A percentile compares a stretch with the other conserved stretches of the same genome.
Evolutionary conservation across 2,329 filamentous ascomycete species (phyloP).

Genomic region (Alternaria metachromatica): DNA sequence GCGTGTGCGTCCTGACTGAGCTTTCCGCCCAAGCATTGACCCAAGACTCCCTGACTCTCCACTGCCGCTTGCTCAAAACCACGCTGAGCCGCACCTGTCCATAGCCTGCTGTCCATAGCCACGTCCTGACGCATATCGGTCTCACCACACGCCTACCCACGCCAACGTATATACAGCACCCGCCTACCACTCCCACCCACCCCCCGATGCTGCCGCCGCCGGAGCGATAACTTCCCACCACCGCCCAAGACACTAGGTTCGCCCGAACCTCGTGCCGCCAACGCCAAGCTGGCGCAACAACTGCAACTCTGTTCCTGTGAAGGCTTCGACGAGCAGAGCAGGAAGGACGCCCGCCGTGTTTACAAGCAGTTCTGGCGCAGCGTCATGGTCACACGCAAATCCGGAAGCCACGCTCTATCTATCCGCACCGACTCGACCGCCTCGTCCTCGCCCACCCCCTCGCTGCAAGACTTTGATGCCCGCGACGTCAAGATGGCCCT

Average conservation of each 20-base stretch:
- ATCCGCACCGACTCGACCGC: slow-evolving; percentile 44
- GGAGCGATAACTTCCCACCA: background rate
- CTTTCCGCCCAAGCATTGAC: slow-evolving; percentile 27
- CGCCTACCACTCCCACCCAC: background rate
- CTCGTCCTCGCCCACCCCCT: slow-evolving; percentile 42
- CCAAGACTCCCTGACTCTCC: slow-evolving; percentile 25
- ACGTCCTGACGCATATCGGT: background rate
- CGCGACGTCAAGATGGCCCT: slow-evolving; percentile 58
- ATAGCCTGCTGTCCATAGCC: slow-evolving; percentile 9
- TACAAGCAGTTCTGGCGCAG: slow-evolving; percentile 49
- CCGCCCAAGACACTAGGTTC: slow-evolving; percentile 39
- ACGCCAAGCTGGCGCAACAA: slow-evolving; percentile 50
- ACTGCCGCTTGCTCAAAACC: slow-evolving; percentile 43
- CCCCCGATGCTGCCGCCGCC: slow-evolving; percentile 5
- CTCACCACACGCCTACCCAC: slow-evolving; percentile 11
- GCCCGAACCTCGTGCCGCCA: slow-evolving; percentile 42
- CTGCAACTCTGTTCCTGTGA: slow-evolving; percentile 43
- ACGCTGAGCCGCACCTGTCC: slow-evolving; percentile 44
- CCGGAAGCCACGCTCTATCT: slow-evolving; percentile 33
- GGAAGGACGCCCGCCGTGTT: slow-evolving; percentile 40
- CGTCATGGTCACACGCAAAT: slow-evolving; percentile 47
- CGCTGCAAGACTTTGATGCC: slow-evolving; percentile 47
- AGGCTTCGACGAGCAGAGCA: slow-evolving; percentile 41
- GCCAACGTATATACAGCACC: background rate
- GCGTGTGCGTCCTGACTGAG: slow-evolving; percentile 26